Conservation (phyloP, 441 rosid species). For the Eruca vesicaria region DNA sequence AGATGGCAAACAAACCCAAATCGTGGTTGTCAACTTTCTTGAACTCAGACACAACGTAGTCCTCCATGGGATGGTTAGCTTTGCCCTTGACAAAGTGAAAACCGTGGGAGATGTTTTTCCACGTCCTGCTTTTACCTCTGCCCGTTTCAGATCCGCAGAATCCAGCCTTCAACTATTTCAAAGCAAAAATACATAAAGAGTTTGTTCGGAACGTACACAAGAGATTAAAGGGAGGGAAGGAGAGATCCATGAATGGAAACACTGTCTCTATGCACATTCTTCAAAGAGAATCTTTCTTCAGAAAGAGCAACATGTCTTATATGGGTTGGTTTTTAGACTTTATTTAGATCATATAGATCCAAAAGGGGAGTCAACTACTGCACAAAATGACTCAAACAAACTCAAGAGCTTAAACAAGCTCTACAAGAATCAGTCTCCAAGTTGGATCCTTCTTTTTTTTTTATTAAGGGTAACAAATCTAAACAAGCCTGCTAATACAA, state of each 20-base stretch:
- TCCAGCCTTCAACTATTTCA: conserved; percentile 51
- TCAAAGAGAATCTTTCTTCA: conserved; percentile 17
- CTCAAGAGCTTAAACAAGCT: neutral
- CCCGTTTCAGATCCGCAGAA: conserved; percentile 53
- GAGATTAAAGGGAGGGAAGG: neutral
- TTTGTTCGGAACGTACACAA: conserved; percentile 6
- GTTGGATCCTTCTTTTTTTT: neutral
- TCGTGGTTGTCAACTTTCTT: conserved; percentile 48
- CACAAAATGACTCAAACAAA: neutral
- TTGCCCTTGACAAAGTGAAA: conserved; percentile 70
- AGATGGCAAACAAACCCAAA: conserved; percentile 73
- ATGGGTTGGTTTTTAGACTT: neutral
- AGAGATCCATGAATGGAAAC: neutral
- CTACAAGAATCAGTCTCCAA: neutral
- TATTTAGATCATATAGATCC: neutral
- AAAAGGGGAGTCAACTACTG: neutral
- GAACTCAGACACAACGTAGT: conserved; percentile 60
- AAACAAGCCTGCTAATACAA: neutral
- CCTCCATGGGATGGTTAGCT: conserved; percentile 78
- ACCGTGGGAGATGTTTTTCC: conserved; percentile 59
- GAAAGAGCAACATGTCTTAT: neutral
- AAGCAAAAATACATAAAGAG: neutral
- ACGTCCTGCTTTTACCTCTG: conserved; percentile 67
- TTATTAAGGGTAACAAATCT: neutral
- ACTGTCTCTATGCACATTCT: neutral